Evolutionary conservation across 2,329 filamentous ascomycete species (phyloP).

Genomic region (Biscogniauxia marginata): DNA sequence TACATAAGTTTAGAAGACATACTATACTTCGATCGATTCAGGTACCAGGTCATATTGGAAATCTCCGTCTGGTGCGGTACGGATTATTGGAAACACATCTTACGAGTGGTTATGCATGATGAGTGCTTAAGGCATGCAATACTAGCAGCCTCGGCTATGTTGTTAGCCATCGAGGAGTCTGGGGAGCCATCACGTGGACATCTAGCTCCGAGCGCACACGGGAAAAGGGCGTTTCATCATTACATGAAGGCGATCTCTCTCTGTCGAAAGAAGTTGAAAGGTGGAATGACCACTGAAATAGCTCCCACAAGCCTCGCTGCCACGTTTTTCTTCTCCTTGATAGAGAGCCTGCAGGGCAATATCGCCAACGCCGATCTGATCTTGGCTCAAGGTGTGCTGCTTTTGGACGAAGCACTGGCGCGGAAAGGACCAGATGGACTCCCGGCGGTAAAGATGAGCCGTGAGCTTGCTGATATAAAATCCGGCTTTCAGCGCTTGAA

Average conservation of each 20-base stretch:
- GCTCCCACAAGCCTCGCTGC: conserved; percentile 16
- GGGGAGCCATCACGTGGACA: neutral
- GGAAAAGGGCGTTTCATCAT: conserved; percentile 15
- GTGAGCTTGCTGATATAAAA: conserved; percentile 16
- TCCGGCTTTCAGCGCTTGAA: conserved; percentile 20
- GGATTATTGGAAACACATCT: conserved; percentile 18
- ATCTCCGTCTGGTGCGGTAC: conserved; percentile 19
- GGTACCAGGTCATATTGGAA: conserved; percentile 17
- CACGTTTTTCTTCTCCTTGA: conserved; percentile 23
- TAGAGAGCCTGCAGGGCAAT: conserved; percentile 24
- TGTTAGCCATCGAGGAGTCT: conserved; percentile 18
- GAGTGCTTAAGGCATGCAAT: conserved; percentile 21
- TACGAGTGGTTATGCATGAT: conserved; percentile 18
- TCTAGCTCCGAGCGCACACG: conserved; percentile 5
- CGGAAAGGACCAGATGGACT: conserved; percentile 3
- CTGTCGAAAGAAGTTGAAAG: conserved; percentile 12
- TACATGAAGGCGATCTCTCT: conserved; percentile 22
- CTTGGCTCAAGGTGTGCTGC: conserved; percentile 11
- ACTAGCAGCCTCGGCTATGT: conserved; percentile 20
- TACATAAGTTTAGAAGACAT: conserved; percentile 16
- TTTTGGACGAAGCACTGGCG: conserved; percentile 15
- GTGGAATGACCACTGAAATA: conserved; percentile 14
- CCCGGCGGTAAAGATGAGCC: conserved; percentile 10
- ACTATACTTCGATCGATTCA: conserved; percentile 24
- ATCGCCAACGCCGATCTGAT: conserved; percentile 17